Base-by-base conservation (phyloP, 192 early-diverging fungal species). In the Paraglomus occultum region DNA sequence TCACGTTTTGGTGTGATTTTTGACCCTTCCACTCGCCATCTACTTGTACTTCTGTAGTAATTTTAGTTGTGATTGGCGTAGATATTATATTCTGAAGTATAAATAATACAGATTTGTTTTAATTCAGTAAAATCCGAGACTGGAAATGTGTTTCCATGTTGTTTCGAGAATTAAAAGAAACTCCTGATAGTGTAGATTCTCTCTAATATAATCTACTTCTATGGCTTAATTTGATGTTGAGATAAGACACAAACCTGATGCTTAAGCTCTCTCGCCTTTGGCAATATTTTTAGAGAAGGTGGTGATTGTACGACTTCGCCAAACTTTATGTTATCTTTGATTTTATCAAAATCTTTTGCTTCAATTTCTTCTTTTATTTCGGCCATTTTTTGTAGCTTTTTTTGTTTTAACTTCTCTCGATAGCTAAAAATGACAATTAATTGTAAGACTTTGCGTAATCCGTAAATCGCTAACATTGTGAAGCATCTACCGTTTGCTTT, bases 291-390 rank as follows among this genome's bases (percentile, higher is more conserved):
- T 39, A 67, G 23, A n/a, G 64, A 67, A n/a, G 64, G 64, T 17
- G 64, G 64, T 15, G 51, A 48, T 52, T 67, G 47, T 31, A 67
- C 64, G n/a, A 67, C 51, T 67, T 67, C 64, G 18, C 64, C 64
- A 67, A 67, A 67, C 51, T 67, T 67, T 39, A 67, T 18, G 15
- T 67, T 20, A 67, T 67, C 64, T 39, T 67, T 31, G 11, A 67
- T 52, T 46, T 45, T 18, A 52, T 52, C 31, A 40, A 67, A 67
- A 67, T 67, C 64, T 67, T 53, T 67, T 14, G 15, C 40, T 23
- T 52, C 43, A 10, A 43, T 14, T 38, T 67, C 64, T 52, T 67
- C 50, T 2, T 31, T 10, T 52, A 67, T 20, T 39, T 67, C 43
- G 14, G 31, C 18, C 42, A 39, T 42, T 52, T 67, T 67, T 6